Percentiles rank a stretch among this genome's conserved stretches.
Evolutionary conservation across 306 rosid genomes (phyloP).

Genomic region (Canavalia ensiformis): DNA sequence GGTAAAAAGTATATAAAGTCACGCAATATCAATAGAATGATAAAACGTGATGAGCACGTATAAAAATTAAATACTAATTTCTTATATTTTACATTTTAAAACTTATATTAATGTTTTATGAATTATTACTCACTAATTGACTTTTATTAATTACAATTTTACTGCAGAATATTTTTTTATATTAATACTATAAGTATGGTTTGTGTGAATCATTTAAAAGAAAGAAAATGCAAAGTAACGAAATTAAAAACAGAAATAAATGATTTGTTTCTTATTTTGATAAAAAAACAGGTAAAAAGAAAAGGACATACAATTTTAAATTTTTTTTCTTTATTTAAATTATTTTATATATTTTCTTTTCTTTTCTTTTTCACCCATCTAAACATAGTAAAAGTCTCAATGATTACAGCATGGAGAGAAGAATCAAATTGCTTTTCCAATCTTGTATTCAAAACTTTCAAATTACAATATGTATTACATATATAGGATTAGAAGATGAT

Average conservation of each 20-base stretch:
- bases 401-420: background rate
- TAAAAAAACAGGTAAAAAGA: background rate
- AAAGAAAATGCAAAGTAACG: background rate
- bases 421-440: slow-evolving; percentile 7
- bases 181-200: background rate
- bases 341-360: background rate
- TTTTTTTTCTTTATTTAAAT: background rate
- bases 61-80: background rate
- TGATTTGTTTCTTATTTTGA: background rate
- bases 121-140: background rate
- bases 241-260: background rate
- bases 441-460: background rate
- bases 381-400: slow-evolving; percentile 16
- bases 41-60: background rate
- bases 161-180: background rate
- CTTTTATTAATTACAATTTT: background rate
- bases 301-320: background rate
- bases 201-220: background rate
- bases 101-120: background rate
- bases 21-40: background rate
- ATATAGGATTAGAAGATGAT: background rate
- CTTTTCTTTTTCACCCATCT: background rate
- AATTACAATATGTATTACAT: background rate
- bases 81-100: background rate
- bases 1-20: slow-evolving; percentile 38